Evolutionary conservation across 257 asterid species (phyloP), one percentile per base, ranked within the genome.

Genomic region (Petunia axillaris): DNA sequence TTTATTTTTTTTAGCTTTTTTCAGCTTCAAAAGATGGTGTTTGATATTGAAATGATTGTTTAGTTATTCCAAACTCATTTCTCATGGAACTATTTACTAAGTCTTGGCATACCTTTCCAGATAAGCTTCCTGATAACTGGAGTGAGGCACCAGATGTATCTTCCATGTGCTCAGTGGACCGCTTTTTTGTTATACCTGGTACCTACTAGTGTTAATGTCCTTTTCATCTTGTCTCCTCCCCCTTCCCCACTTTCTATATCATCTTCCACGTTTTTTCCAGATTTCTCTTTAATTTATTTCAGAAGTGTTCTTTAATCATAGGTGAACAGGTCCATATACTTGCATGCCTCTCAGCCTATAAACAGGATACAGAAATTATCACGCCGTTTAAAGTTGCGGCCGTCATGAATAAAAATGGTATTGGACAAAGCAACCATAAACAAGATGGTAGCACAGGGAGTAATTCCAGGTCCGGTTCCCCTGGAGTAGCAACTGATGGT

Each of bases 371-470:
- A 64, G 98, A 95, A 92, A 87, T 95, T 81, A 95, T 95, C 62
- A 93, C 99, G 35, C 99, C 99, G 57, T 95, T 95, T 89, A 93
- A 92, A 86, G 97, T 95, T 83, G 99, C 99, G 35, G 99, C 95
- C 13, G 89, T 87, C 82, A 93, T 93, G 97, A 91, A 86, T 87
- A 95, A 90, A 89, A 92, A 87, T 77, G 97, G 95, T 63, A 81
- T 90, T 46, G 88, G 91, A 40, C 86, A 84, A 79, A 85, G 82
- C 86, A 70, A 84, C 70, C 88, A 79, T 64, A 82, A 84, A 79
- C 89, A 89, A 82, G 92, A 91, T 77, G 96, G 93, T 76, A 87
- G 84, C 62, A 40, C 58, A 43, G 89, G 70, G 74, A 84, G 76
- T 70, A 89, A 78, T 87, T 82, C 83, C 8, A 74, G 52, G 84